Conservation (phyloP, 2,329 filamentous ascomycete genomes). For the Septoria linicola region DNA sequence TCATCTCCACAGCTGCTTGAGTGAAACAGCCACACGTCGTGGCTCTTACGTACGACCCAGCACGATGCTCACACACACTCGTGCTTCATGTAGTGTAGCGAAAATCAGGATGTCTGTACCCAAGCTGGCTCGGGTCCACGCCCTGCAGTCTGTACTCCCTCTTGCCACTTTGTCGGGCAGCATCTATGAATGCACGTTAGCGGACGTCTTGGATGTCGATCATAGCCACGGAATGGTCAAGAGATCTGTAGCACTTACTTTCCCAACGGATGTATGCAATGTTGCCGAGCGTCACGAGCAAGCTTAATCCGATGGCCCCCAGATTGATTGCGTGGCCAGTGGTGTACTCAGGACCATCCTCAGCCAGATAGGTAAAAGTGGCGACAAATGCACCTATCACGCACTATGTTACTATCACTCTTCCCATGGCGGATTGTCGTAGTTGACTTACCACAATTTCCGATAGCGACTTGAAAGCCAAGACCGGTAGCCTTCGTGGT, state of each 20-base stretch:
- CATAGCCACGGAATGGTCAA: constrained; percentile 3
- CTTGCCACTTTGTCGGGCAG: constrained; percentile 41
- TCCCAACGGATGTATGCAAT: constrained; percentile 46
- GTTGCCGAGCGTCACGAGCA: constrained; percentile 36
- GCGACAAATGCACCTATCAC: constrained; percentile 43
- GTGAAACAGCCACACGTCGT: constrained; percentile 4
- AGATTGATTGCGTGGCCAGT: constrained; percentile 46
- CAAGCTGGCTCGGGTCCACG: constrained; percentile 36
- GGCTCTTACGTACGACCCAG: not conserved
- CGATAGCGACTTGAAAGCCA: constrained; percentile 44
- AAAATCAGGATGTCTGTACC: constrained; percentile 45
- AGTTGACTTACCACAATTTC: constrained; percentile 38
- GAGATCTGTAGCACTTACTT: constrained; percentile 32
- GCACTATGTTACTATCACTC: not conserved
- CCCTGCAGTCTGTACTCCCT: constrained; percentile 40
- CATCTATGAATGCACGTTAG: constrained; percentile 3
- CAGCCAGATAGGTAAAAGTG: constrained; percentile 47
- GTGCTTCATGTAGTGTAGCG: constrained; percentile 36
- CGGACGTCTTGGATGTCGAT: not conserved
- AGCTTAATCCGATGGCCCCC: constrained; percentile 41
- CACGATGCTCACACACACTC: constrained; percentile 3
- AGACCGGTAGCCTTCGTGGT: constrained; percentile 46
- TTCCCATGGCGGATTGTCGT: not conserved
- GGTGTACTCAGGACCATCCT: constrained; percentile 44
- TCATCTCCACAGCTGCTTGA: not conserved